Evolutionary conservation across 2,329 filamentous ascomycete genomes (phyloP).

Genomic region (Penicillium sp.): DNA sequence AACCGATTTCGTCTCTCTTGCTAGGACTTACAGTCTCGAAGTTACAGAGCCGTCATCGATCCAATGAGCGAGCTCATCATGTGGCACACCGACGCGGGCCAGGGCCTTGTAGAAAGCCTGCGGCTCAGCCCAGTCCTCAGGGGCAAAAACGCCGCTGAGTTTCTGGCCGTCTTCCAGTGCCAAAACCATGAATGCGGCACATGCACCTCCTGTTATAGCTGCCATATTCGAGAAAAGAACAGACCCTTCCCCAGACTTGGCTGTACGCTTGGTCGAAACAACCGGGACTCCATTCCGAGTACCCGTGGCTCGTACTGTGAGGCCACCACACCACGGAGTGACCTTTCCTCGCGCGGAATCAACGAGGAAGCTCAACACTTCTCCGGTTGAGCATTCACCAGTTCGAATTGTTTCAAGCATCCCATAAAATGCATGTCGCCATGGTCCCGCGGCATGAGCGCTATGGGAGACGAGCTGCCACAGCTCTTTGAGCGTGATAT

Average conservation of each 20-base stretch:
- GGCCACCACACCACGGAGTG: background rate
- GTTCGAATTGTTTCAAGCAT: conserved; percentile 7
- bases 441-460: conserved; percentile 1
- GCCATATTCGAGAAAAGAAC: conserved; percentile 4
- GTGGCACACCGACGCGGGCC: conserved; percentile 3
- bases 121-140: conserved; percentile 7
- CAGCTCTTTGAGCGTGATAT: conserved; percentile 6
- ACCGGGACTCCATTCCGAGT: background rate
- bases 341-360: background rate
- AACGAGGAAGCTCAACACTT: background rate
- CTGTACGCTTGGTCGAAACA: background rate
- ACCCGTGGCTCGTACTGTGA: background rate
- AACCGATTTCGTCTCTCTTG: background rate
- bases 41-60: background rate
- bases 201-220: background rate
- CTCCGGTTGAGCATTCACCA: conserved; percentile 1
- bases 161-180: conserved; percentile 7
- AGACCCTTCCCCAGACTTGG: background rate
- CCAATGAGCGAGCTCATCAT: conserved; percentile 7
- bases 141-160: background rate
- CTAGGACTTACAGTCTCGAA: background rate
- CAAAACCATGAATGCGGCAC: conserved; percentile 5
- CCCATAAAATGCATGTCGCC: conserved; percentile 4
- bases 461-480: background rate
- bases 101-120: conserved; percentile 4